A percentile compares a stretch with the other conserved stretches of the same genome.
Evolutionary conservation across 208 protist genomes (phyloP).

Genomic region (Leishmania aethiopica): DNA sequence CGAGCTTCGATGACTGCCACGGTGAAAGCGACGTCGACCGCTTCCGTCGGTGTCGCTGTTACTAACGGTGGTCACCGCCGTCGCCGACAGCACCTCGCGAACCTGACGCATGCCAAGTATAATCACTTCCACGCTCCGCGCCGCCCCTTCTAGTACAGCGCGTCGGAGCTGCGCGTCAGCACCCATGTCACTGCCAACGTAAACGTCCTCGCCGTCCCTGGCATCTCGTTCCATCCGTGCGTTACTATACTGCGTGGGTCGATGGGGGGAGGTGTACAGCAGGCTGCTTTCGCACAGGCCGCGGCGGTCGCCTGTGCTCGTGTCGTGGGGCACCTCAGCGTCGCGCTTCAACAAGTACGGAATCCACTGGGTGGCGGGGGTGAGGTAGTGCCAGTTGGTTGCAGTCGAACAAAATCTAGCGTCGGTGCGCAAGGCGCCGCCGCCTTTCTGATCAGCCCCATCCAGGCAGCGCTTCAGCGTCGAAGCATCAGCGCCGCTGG

Average conservation of each 20-base stretch:
- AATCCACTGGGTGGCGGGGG: constrained; percentile 5
- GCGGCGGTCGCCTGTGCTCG: background rate
- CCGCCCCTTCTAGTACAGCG: constrained; percentile 21
- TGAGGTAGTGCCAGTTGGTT: background rate
- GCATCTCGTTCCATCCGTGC: background rate
- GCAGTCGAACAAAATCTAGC: background rate
- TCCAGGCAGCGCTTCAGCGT: background rate
- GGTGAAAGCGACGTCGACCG: background rate
- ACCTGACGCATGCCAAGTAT: constrained; percentile 31
- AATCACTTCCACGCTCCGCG: constrained; percentile 21
- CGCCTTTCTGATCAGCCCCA: background rate
- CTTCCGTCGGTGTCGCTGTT: background rate
- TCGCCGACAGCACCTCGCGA: constrained; percentile 5
- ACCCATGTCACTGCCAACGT: background rate
- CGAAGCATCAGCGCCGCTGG: background rate
- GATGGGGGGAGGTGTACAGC: background rate
- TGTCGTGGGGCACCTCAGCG: background rate
- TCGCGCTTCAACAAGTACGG: background rate
- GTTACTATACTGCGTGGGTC: background rate
- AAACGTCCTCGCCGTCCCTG: background rate
- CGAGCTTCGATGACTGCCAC: background rate
- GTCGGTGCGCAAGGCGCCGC: background rate
- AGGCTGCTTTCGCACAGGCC: background rate
- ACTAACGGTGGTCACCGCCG: background rate
- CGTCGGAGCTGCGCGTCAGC: constrained; percentile 6